Base-by-base conservation (phyloP, 176 grass and related monocot species). In the Tuctoria greenei region DNA sequence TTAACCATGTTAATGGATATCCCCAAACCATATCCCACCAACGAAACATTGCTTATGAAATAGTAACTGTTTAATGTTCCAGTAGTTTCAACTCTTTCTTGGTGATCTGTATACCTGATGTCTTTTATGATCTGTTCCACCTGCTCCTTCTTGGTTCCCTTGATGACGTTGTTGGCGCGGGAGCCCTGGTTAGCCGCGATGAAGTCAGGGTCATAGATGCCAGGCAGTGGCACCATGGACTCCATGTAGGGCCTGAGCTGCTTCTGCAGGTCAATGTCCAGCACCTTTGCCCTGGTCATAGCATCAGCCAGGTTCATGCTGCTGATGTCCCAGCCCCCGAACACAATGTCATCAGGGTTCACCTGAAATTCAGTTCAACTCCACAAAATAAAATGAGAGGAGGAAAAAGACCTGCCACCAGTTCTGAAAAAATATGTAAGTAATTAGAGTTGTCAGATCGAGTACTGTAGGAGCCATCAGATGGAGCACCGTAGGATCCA, bases 181-280 rank as follows among this genome's bases (percentile, higher is more conserved):
- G 87, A 82, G 20, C 77, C 86, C 82, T 98, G 95, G 72, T 98
- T 98, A 10, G 95, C 91, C 0, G 95, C 95, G 7, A 98, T 93
- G 80, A 98, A 98, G 56, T 98, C 95, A 0, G 87, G 87, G 5
- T 98, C 85, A 27, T 90, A 98, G 67, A 98, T 94, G 17, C 95
- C 95, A 0, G 95, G 89, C 16, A 98, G 85, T 9, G 95, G 95
- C 12, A 90, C 80, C 65, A 95, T 95, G 75, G 91, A 93, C 64
- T 98, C 95, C 95, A 98, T 98, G 82, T 94, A 98, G 5, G 91
- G 87, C 49, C 95, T 90, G 28, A 98, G 91, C 69, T 98, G 95
- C 82, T 98, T 98, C 89, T 98, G 95, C 39, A 98, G 84, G 79
- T 95, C 95, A 49, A 98, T 98, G 79, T 98, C 91, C 59, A 95